Evolutionary conservation across 2,329 filamentous ascomycete species (phyloP).

Genomic region (Penicillium brasilianum): DNA sequence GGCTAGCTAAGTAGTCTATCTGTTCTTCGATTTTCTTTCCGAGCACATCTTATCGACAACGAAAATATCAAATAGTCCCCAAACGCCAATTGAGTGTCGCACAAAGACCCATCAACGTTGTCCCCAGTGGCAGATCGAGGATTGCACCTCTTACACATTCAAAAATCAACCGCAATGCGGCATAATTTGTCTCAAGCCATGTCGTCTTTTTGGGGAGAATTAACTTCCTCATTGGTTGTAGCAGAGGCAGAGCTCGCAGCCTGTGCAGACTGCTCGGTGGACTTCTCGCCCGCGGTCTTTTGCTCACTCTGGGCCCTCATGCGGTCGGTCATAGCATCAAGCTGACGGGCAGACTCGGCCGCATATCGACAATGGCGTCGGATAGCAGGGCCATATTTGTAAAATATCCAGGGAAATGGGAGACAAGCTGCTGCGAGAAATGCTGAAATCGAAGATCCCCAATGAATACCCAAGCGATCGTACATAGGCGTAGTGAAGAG

Average conservation of each 20-base stretch:
- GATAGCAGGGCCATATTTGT: background rate
- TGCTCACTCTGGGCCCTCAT: background rate
- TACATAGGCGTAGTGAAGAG: background rate
- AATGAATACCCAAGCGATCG: constrained; percentile 1
- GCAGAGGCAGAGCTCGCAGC: background rate
- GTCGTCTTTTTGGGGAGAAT: background rate
- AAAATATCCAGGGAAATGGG: background rate
- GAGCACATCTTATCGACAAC: background rate
- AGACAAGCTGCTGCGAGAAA: background rate
- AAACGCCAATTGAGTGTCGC: background rate
- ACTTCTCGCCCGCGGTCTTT: background rate
- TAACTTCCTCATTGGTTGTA: background rate
- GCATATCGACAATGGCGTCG: background rate
- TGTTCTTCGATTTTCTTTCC: background rate
- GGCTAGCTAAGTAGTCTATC: too few relatives aligned
- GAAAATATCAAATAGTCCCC: background rate
- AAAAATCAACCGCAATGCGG: background rate
- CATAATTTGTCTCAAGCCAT: background rate
- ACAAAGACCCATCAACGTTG: background rate
- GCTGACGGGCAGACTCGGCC: background rate
- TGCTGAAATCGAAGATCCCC: background rate
- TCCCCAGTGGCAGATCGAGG: background rate
- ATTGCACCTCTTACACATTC: background rate
- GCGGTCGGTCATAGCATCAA: background rate
- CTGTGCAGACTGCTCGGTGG: background rate